Conservation (phyloP, 345 rosid genomes). For the Eucalyptus pauciflora region DNA sequence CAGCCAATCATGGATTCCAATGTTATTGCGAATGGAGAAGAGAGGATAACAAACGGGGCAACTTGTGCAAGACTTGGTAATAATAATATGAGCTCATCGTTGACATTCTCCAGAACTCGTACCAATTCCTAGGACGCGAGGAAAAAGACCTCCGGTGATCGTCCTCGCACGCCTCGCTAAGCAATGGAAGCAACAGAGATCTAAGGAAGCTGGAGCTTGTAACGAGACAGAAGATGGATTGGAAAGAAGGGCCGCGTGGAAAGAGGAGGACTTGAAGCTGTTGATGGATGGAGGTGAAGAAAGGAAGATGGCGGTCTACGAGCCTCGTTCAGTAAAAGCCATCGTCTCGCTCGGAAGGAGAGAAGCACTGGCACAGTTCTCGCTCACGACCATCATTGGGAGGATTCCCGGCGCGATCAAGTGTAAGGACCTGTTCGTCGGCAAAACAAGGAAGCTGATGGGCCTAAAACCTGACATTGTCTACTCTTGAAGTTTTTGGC, state of each 20-base stretch:
- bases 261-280: conserved; percentile 31
- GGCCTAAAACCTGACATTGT: conserved; percentile 22
- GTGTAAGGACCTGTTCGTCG: conserved; percentile 19
- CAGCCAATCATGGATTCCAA: not conserved
- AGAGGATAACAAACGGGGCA: not conserved
- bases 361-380: conserved; percentile 66
- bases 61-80: not conserved
- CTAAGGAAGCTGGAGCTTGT: not conserved
- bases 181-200: not conserved
- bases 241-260: not conserved
- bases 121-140: not conserved
- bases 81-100: not conserved
- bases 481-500: not conserved
- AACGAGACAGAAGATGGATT: not conserved
- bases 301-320: conserved; percentile 39
- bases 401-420: conserved; percentile 26
- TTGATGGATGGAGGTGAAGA: conserved; percentile 40
- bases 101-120: not conserved
- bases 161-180: not conserved
- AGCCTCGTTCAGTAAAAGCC: conserved; percentile 29
- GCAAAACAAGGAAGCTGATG: conserved; percentile 8
- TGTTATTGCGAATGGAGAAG: not conserved
- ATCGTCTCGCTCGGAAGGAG: conserved; percentile 71
- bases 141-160: not conserved
- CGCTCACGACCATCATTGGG: conserved; percentile 11